Conservation (phyloP, 768 basidiomycete genomes). For the Termitomyces titanicus region DNA sequence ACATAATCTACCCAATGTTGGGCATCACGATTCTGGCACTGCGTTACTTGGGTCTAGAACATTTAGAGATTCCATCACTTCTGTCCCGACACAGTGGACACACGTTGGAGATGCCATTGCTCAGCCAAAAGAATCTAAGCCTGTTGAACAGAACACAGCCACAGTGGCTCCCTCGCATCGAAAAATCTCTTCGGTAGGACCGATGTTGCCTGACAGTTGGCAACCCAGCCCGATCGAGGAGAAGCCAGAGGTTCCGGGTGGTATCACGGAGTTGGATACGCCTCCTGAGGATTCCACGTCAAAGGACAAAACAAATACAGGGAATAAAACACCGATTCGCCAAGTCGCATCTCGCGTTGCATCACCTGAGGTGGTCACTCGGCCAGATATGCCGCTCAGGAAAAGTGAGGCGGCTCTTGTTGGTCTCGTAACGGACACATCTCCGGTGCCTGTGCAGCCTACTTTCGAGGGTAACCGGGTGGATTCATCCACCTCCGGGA, state of each 20-base stretch:
- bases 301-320: conserved; percentile 19
- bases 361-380: conserved; percentile 50
- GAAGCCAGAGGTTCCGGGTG: conserved; percentile 25
- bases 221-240: conserved; percentile 51
- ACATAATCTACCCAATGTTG: neutral
- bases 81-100: conserved; percentile 60
- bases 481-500: conserved; percentile 19
- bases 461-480: neutral
- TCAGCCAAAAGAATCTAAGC: conserved; percentile 2
- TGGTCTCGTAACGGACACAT: conserved; percentile 39
- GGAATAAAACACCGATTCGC: conserved; percentile 34
- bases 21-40: neutral
- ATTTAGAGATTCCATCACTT: conserved; percentile 58
- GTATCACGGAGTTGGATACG: neutral
- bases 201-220: conserved; percentile 53
- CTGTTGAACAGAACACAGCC: neutral
- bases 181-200: conserved; percentile 25
- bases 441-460: conserved; percentile 15
- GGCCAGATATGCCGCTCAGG: conserved; percentile 37
- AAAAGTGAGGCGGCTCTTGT: conserved; percentile 66
- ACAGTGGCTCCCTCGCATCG: neutral
- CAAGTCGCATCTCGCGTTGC: conserved; percentile 49
- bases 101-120: conserved; percentile 25
- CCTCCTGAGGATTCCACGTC: conserved; percentile 17
- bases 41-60: conserved; percentile 44